Evolutionary conservation across 441 rosid genomes (phyloP).

Genomic region (Brassica hybrid): DNA sequence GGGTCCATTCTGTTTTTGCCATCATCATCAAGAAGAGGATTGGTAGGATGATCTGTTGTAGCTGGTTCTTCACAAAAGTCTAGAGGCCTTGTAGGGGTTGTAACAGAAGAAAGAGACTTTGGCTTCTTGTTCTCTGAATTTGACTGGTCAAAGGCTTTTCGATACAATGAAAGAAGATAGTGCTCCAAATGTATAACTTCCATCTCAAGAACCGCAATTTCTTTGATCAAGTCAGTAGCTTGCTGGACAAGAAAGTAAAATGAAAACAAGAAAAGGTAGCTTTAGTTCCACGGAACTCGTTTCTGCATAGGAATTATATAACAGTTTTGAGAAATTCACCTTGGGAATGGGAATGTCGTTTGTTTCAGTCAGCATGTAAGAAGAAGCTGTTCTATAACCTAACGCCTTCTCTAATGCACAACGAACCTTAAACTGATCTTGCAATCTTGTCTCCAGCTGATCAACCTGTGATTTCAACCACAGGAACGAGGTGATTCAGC

Average conservation of each 20-base stretch:
- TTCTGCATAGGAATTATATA: not conserved
- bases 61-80: conserved; percentile 51
- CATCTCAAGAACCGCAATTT: conserved; percentile 82
- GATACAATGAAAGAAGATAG: conserved; percentile 83
- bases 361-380: conserved; percentile 41
- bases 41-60: conserved; percentile 37
- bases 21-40: conserved; percentile 44
- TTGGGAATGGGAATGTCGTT: conserved; percentile 59
- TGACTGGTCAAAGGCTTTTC: conserved; percentile 84
- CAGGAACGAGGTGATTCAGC: not conserved
- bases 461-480: conserved; percentile 57
- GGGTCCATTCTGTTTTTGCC: conserved; percentile 56
- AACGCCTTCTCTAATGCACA: conserved; percentile 75
- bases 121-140: conserved; percentile 43
- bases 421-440: conserved; percentile 85
- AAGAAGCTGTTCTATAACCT: conserved; percentile 61
- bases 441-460: conserved; percentile 84
- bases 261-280: not conserved
- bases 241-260: conserved; percentile 51
- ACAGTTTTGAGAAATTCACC: conserved; percentile 45
- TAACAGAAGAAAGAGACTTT: conserved; percentile 46
- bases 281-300: conserved; percentile 3
- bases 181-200: conserved; percentile 93
- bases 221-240: conserved; percentile 81
- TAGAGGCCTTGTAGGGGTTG: conserved; percentile 53